A percentile compares a stretch with the other conserved stretches of the same genome.
Evolutionary conservation across 2,329 filamentous ascomycete species (phyloP).

Genomic region (Sporothrix pallida): DNA sequence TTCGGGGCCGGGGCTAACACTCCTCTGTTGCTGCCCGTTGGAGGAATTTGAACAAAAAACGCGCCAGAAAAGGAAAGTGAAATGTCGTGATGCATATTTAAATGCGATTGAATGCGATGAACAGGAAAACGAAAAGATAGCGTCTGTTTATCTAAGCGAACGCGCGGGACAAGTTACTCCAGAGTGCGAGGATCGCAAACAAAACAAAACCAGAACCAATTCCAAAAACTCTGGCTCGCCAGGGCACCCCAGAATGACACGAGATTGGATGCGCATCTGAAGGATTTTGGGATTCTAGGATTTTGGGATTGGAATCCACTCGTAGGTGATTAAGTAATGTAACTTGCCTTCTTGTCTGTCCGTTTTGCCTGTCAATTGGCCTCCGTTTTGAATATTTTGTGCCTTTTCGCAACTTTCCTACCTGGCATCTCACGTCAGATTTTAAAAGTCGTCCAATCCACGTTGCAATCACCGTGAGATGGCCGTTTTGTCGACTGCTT

Average conservation of each 20-base stretch:
- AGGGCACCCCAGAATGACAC: no score
- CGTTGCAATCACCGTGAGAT: not conserved
- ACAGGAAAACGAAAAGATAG: not conserved
- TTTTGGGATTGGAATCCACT: not conserved
- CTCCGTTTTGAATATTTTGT: not conserved
- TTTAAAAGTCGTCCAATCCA: not conserved
- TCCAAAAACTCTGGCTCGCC: no score
- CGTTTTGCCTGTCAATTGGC: not conserved
- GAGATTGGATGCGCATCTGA: no score
- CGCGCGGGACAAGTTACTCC: no score
- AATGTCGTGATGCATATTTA: no score
- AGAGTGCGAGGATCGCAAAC: no score
- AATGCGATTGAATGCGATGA: not conserved
- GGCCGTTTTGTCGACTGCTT: not conserved
- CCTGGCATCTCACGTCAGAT: no score
- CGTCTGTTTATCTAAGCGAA: no score
- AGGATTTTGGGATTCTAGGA: not conserved
- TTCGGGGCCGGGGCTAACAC: slow-evolving; percentile 1
- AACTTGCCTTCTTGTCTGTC: not conserved
- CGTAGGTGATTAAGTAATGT: not conserved
- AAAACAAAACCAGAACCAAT: no score
- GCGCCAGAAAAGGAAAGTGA: slow-evolving; percentile 3
- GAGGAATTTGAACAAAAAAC: not conserved
- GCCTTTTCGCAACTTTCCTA: no score
- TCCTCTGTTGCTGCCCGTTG: no score